phyloP scores from a whole-genome alignment of 2,329 filamentous ascomycete species.

The Stemphylium beticola region DNA sequence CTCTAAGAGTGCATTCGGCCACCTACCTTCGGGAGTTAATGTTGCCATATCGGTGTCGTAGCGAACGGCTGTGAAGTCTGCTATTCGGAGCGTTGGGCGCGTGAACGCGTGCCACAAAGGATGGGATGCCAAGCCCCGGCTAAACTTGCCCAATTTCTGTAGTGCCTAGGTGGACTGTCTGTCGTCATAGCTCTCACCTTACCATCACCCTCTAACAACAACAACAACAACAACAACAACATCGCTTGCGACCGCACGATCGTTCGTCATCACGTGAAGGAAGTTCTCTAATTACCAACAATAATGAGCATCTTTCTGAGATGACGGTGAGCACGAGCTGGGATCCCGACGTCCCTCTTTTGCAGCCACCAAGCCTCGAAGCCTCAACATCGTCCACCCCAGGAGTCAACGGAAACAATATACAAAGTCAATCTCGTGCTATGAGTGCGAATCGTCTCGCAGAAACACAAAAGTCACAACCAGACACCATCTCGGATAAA shows the following conservation, averaged over 20 bases:
- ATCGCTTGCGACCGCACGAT: constrained; percentile 10
- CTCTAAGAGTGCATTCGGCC: neutral
- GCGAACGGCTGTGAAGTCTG: constrained; percentile 1
- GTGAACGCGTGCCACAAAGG: constrained; percentile 2
- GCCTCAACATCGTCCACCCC: constrained; percentile 19
- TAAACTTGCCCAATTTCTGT: constrained; percentile 12
- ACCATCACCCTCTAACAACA: constrained; percentile 11
- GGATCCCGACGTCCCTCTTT: constrained; percentile 27
- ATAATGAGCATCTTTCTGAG: constrained; percentile 25
- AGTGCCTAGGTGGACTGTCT: constrained; percentile 3
- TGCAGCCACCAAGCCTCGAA: constrained; percentile 29
- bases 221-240: constrained; percentile 2
- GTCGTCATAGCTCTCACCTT: constrained; percentile 23
- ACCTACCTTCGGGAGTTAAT: constrained; percentile 14
- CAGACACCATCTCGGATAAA: constrained; percentile 68
- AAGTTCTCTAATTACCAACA: neutral
- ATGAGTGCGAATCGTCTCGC: constrained; percentile 20
- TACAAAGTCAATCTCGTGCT: constrained; percentile 23
- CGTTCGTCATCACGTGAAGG: constrained; percentile 20
- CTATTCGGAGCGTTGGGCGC: neutral
- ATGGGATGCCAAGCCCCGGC: constrained; percentile 27
- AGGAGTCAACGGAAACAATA: constrained; percentile 16
- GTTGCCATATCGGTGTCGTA: constrained; percentile 12
- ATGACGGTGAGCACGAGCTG: constrained; percentile 39
- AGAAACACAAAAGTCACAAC: constrained; percentile 34